Evolutionary conservation across 768 basidiomycete species (phyloP).

Genomic region (Sporobolomyces pararoseus): DNA sequence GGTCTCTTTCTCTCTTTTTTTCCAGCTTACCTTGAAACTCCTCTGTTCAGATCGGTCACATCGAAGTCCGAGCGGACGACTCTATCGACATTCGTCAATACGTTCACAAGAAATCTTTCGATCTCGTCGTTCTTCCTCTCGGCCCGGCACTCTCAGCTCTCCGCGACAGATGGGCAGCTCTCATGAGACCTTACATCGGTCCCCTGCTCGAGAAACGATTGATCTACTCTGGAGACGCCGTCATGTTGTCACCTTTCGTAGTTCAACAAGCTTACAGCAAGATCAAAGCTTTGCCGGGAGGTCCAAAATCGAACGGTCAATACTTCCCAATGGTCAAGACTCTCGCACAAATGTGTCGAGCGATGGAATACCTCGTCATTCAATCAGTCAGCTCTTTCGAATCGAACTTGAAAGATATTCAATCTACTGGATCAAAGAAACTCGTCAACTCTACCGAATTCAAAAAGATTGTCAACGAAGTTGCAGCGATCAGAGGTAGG

Average conservation of each 20-base stretch:
- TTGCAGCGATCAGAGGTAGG: constrained; percentile 25
- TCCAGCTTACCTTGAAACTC: no score
- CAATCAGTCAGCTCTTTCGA: constrained; percentile 77
- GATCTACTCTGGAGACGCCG: constrained; percentile 26
- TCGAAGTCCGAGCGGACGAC: constrained; percentile 88
- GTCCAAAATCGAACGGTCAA: constrained; percentile 24
- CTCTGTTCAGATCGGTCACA: constrained; percentile 63
- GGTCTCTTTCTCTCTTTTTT: neutral
- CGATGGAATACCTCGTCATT: constrained; percentile 87
- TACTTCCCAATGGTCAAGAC: constrained; percentile 53
- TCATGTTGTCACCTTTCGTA: constrained; percentile 34
- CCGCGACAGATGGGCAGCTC: constrained; percentile 62
- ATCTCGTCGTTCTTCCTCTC: constrained; percentile 74
- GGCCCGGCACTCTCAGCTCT: constrained; percentile 63
- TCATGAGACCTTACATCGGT: constrained; percentile 63
- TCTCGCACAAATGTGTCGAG: constrained; percentile 62
- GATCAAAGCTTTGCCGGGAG: constrained; percentile 34
- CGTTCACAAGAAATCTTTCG: constrained; percentile 73
- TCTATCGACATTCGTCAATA: constrained; percentile 82
- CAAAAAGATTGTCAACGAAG: constrained; percentile 39
- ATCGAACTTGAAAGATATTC: constrained; percentile 54
- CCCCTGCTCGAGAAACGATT: constrained; percentile 26
- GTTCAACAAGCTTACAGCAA: constrained; percentile 34
- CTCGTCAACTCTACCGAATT: constrained; percentile 57
- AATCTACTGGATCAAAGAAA: constrained; percentile 53